Evolutionary conservation across 768 basidiomycete species (phyloP), one percentile per base, ranked within the genome.

Genomic region (Candolleomyces efflorescens): DNA sequence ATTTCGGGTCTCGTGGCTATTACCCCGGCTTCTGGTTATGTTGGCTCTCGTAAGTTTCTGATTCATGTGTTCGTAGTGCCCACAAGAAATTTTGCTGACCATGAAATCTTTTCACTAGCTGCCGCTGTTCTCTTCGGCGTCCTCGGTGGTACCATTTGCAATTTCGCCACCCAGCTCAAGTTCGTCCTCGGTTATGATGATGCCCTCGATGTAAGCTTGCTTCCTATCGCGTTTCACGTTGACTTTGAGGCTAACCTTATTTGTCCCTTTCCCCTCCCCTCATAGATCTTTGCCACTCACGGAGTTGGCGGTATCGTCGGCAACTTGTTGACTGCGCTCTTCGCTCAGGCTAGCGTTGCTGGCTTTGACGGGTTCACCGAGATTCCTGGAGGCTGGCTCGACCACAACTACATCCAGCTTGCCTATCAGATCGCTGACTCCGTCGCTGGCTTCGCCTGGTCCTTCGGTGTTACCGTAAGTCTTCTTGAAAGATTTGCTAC

Each of bases 111-210:
- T n/a, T 38, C 55, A 32, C 32, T 67, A 83, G 85, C 91, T 17
- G 94, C 96, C 18, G 78, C 92, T 2, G 86, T 96, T 4, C 77
- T 87, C 1, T 95, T 92, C 67, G 96, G 96, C 41, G 79, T 95
- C 62, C 75, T 92, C 65, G 90, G 87, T 0, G 91, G 91, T 17
- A 89, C 87, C 0, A 63, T 86, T 2, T 97, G 92, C 77, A 98
- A 98, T 73, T 93, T 92, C 70, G 91, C 93, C n/a, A 98, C 96
- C 3, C 88, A 96, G 64, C 81, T 98, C 68, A 98, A 98, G 75
- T 92, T 90, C 69, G 50, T 90, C 26, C 75, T 85, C 62, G 77
- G 78, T 27, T 91, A 85, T 63, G 91, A 93, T 59, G 91, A 93
- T 67, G 81, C 88, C 13, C 82, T 93, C 17, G 91, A 93, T 79